Evolutionary conservation across 179 eudicot species (phyloP).

Genomic region (Drosera spatulata): DNA sequence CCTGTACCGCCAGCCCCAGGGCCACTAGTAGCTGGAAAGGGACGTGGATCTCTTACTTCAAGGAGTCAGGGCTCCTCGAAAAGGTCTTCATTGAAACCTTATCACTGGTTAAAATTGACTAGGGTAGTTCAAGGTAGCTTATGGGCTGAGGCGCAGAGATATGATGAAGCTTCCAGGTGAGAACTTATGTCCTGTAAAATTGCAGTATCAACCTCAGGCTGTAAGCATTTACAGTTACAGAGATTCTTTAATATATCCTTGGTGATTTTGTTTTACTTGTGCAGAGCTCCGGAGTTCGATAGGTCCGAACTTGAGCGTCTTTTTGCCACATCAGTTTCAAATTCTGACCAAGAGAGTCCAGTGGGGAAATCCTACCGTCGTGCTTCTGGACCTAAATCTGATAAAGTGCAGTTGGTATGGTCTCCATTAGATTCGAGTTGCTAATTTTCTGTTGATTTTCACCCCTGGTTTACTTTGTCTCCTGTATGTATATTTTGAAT

Average conservation of each 20-base stretch:
- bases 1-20: slow-evolving; percentile 61
- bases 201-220: background rate
- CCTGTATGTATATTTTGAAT: no score
- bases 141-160: slow-evolving; percentile 87
- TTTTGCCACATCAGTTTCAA: slow-evolving; percentile 56
- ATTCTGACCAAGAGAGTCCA: slow-evolving; percentile 32
- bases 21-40: slow-evolving; percentile 41
- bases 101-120: slow-evolving; percentile 78
- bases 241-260: background rate
- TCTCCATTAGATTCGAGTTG: background rate
- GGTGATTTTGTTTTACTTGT: slow-evolving; percentile 2
- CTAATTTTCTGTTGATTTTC: no score
- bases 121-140: slow-evolving; percentile 87
- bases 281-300: slow-evolving; percentile 80
- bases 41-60: slow-evolving; percentile 30
- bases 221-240: slow-evolving; percentile 1
- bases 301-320: slow-evolving; percentile 80
- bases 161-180: slow-evolving; percentile 80
- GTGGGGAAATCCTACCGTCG: slow-evolving; percentile 44
- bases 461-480: no score
- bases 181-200: background rate
- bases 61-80: slow-evolving; percentile 37
- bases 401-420: slow-evolving; percentile 77
- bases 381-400: slow-evolving; percentile 48
- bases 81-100: slow-evolving; percentile 59